Conservation (phyloP, 2,329 filamentous ascomycete species). For the Graphilbum sp. region DNA sequence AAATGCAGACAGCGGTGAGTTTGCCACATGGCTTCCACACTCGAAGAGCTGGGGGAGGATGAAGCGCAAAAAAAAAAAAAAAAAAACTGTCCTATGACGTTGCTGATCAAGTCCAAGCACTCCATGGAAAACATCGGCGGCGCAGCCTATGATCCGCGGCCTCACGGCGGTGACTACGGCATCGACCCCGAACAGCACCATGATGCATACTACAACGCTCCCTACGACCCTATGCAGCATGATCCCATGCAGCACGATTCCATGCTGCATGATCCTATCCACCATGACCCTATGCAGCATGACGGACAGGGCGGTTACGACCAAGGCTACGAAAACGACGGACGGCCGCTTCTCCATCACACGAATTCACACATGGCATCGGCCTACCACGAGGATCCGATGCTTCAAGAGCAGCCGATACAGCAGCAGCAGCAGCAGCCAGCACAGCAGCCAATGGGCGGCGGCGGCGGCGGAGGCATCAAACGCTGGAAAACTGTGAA, state of each 20-base stretch:
- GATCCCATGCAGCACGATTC: slow-evolving; percentile 38
- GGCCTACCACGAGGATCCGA: slow-evolving; percentile 27
- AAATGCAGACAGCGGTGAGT: slow-evolving; percentile 72
- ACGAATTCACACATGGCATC: slow-evolving; percentile 30
- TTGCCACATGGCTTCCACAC: too few relatives aligned
- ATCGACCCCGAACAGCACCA: slow-evolving; percentile 75
- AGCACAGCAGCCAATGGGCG: slow-evolving; percentile 18
- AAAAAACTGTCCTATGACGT: not conserved
- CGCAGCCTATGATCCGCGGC: slow-evolving; percentile 27
- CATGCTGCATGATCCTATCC: slow-evolving; percentile 23
- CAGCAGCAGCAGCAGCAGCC: slow-evolving; percentile 3
- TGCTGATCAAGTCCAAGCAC: slow-evolving; percentile 20
- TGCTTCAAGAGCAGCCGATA: slow-evolving; percentile 7
- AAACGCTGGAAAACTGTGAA: slow-evolving; percentile 97
- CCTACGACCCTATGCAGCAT: slow-evolving; percentile 51
- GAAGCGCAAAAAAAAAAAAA: too few relatives aligned
- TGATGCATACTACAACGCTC: slow-evolving; percentile 70
- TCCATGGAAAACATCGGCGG: slow-evolving; percentile 34
- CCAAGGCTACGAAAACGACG: slow-evolving; percentile 51
- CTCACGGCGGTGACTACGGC: slow-evolving; percentile 48
- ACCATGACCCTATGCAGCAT: slow-evolving; percentile 32
- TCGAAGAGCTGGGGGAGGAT: too few relatives aligned
- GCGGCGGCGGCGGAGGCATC: slow-evolving; percentile 42
- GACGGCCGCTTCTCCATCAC: slow-evolving; percentile 58
- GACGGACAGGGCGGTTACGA: slow-evolving; percentile 43